phyloP scores from a whole-genome alignment of 192 early-diverging fungal species.

The Thoreauomyces humboldtii region DNA sequence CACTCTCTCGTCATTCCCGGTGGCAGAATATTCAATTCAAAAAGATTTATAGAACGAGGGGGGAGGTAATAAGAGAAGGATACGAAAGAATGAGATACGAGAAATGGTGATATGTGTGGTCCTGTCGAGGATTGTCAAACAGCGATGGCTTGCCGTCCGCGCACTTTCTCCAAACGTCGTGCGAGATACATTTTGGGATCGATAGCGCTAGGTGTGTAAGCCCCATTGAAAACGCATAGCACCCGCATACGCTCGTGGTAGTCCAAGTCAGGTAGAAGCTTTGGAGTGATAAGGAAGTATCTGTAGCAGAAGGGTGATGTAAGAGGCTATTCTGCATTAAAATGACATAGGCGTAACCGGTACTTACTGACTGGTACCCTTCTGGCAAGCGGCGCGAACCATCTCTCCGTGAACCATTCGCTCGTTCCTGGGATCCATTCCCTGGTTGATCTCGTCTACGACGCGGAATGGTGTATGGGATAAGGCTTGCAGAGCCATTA shows the following conservation, averaged over 20 bases:
- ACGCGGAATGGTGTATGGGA: constrained; percentile 92
- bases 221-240: constrained; percentile 89
- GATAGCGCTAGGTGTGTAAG: constrained; percentile 5
- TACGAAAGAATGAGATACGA: too few relatives aligned
- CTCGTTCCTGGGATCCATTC: constrained; percentile 98
- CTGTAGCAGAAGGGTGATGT: too few relatives aligned
- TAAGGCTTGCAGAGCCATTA: constrained; percentile 89
- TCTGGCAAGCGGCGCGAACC: constrained; percentile 74
- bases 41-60: too few relatives aligned
- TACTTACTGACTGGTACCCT: constrained; percentile 67
- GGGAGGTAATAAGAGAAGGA: too few relatives aligned
- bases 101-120: too few relatives aligned
- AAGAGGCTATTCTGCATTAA: too few relatives aligned
- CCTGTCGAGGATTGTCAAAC: too few relatives aligned
- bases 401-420: constrained; percentile 90
- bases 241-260: constrained; percentile 92
- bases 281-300: constrained; percentile 99
- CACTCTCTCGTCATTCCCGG: too few relatives aligned
- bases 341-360: too few relatives aligned
- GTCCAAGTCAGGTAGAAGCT: constrained; percentile 87
- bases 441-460: constrained; percentile 99
- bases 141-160: too few relatives aligned
- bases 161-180: background rate
- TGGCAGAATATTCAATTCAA: too few relatives aligned
- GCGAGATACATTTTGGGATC: constrained; percentile 9